These are phyloP conservation scores for Podochytrium sp. DNA, from an alignment of 192 early-diverging fungal genomes.

Conservation along the genomic window DNA sequence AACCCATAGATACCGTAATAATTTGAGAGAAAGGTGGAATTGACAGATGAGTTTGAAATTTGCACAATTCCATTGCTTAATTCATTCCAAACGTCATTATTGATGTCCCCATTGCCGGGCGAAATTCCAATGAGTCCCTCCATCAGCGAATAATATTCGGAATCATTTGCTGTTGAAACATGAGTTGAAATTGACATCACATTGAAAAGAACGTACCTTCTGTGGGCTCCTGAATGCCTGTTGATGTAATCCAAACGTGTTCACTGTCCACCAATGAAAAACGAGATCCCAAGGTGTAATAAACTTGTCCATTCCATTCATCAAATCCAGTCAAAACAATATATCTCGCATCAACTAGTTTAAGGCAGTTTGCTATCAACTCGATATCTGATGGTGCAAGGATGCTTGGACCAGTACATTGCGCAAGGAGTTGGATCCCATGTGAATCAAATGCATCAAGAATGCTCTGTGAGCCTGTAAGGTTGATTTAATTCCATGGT, in stretches of 20 bases:
- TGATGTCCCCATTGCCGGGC: too few species aligned
- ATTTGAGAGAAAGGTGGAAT: not conserved
- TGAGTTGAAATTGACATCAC: too few species aligned
- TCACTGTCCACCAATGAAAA: not conserved
- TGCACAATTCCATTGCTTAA: too few species aligned
- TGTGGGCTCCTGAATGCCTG: not conserved
- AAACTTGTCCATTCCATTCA: not conserved
- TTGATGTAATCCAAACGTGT: not conserved
- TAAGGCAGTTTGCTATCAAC: not conserved
- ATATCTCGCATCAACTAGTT: not conserved
- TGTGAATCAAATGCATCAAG: not conserved
- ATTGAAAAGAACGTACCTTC: too few species aligned
- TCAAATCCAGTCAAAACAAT: not conserved
- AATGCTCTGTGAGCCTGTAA: not conserved
- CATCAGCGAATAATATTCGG: not conserved
- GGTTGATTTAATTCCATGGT: not conserved
- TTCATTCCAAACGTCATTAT: too few species aligned
- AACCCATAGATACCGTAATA: not conserved
- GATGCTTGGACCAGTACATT: not conserved
- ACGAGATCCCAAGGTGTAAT: not conserved
- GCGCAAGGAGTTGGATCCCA: not conserved
- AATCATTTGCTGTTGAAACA: too few species aligned
- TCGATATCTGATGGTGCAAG: not conserved
- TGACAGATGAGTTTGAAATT: too few species aligned
- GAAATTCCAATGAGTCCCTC: not conserved